Percentiles rank a stretch among this genome's conserved stretches.
phyloP scores from a whole-genome alignment of 2,329 filamentous ascomycete species.

The Sporothrix sp. region DNA sequence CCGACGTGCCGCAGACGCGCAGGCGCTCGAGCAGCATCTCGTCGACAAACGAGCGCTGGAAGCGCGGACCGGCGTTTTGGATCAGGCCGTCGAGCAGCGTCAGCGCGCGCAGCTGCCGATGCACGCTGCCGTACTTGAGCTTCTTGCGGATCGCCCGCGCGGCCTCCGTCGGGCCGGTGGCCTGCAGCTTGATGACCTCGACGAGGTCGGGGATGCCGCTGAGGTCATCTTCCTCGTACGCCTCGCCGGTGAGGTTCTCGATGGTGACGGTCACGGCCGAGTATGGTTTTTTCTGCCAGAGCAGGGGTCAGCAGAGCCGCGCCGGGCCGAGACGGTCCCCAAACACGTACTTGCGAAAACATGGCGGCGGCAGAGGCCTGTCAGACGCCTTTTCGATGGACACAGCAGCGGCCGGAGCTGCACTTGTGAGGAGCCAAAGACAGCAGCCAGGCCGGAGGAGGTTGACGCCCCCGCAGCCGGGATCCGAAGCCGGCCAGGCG shows the following conservation, averaged over 20 bases:
- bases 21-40: conserved; percentile 86
- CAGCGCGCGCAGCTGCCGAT: conserved; percentile 81
- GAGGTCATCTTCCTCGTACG: conserved; percentile 83
- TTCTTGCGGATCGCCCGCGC: conserved; percentile 93
- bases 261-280: conserved; percentile 89
- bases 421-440: neutral
- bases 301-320: neutral
- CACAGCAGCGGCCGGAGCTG: no score
- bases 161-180: conserved; percentile 76
- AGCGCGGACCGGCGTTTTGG: conserved; percentile 81
- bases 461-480: no score
- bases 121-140: conserved; percentile 94
- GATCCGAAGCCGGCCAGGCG: no score
- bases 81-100: conserved; percentile 87
- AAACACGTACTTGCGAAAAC: conserved; percentile 8
- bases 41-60: conserved; percentile 80
- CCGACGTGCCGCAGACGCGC: conserved; percentile 75
- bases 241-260: conserved; percentile 80
- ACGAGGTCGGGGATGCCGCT: conserved; percentile 89
- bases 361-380: neutral
- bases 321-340: no score
- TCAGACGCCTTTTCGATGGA: no score
- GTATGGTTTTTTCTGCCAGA: conserved; percentile 68
- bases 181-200: conserved; percentile 85
- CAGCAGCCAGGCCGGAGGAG: neutral